These are phyloP conservation scores for Hyphopichia wangnamkhiaoensis DNA, from an alignment of 1,139 yeast species.

Conservation along the genomic window DNA sequence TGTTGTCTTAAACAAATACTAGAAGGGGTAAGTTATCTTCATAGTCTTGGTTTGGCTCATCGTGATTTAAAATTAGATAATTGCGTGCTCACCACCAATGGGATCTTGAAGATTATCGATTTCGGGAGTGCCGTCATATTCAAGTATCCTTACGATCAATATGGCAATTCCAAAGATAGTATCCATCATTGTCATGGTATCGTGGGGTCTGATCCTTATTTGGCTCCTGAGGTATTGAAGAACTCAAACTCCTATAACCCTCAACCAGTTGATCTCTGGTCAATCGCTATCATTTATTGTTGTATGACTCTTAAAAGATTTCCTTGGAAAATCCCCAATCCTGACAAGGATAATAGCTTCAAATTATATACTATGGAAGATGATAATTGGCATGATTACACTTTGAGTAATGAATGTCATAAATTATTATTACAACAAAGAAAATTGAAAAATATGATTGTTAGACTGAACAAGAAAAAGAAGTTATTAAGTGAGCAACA, in stretches of 20 bases:
- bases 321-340: constrained; percentile 95
- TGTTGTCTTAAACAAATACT: constrained; percentile 89
- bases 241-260: constrained; percentile 78
- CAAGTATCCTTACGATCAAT: constrained; percentile 80
- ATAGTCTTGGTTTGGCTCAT: constrained; percentile 89
- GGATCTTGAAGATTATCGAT: constrained; percentile 88
- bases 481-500: constrained; percentile 18
- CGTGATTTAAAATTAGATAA: constrained; percentile 94
- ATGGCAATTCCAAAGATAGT: constrained; percentile 47
- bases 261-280: constrained; percentile 93
- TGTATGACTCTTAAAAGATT: constrained; percentile 93
- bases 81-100: constrained; percentile 84
- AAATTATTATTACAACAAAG: constrained; percentile 47
- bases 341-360: constrained; percentile 80
- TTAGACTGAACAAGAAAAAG: constrained; percentile 45
- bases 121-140: constrained; percentile 96
- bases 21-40: constrained; percentile 82
- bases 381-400: constrained; percentile 53
- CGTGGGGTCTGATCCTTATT: constrained; percentile 96
- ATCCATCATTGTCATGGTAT: constrained; percentile 87
- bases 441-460: constrained; percentile 43
- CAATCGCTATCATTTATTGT: constrained; percentile 90
- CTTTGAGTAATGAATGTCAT: constrained; percentile 52
- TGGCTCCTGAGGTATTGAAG: constrained; percentile 92
- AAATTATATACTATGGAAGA: constrained; percentile 58